Base-by-base conservation (phyloP, 768 basidiomycete species). In the Phylloporus arenicola region DNA sequence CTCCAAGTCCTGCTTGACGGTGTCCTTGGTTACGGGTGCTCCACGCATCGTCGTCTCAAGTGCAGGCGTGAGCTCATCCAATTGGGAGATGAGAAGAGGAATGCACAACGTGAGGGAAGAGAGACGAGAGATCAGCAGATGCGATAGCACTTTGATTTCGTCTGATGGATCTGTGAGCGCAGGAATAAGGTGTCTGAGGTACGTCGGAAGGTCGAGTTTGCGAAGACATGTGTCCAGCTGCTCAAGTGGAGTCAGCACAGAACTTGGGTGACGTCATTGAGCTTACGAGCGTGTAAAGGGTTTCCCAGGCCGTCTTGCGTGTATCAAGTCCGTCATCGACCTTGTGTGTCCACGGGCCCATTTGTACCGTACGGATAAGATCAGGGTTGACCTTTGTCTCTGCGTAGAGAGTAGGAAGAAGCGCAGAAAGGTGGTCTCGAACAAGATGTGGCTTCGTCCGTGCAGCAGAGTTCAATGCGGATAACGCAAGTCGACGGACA, bases 331-430 rank as follows among this genome's bases (percentile, higher is more conserved):
- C 96, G 56, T 98, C 94, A 60, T 99, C 96, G 46, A 96, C 91
- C 65, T 89, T 92, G 70, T 95, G 92, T 24, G 86, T 89, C 92
- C 92, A 96, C 3, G 93, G 92, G 19, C 93, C 92, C 93, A 96
- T 96, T 63, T 92, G 90, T 12, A 96, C 92, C 1, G 88, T 90
- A 27, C 88, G 83, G 62, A 95, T 84, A 51, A 93, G 81, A 2
- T 84, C 77, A 3, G 80, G 76, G 55, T 90, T 92, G 64, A 93
- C 71, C 33, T 76, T 63, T 0, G 94, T 96, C 71, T 97, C 92
- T 33, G 80, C 76, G 70, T 96, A 97, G 24, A 99, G 73, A 49
- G 77, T 80, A 1, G 93, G 92, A 42, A 96, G 73, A 5, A 99
- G 76, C 0, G 76, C 63, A 9, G 75, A 65, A 22, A 98, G 75